These are phyloP conservation scores for Coprinellus micaceus DNA, from an alignment of 768 basidiomycete species.

Conservation along the genomic window DNA sequence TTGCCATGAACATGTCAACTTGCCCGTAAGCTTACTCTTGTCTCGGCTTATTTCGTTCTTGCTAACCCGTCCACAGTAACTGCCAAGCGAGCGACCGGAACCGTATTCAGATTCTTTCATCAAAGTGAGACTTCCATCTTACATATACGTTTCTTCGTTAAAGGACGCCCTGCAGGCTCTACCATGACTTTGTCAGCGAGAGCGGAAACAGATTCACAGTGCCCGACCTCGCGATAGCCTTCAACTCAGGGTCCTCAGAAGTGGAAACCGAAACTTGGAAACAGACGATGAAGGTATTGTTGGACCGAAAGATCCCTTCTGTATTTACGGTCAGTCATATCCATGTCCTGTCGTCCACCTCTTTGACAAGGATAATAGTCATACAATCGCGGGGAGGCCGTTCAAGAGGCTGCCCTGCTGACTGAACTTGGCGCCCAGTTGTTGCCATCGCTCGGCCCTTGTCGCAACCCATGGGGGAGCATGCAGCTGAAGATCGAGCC, in stretches of 20 bases:
- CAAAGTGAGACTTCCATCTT: conserved; percentile 18
- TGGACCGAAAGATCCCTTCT: conserved; percentile 23
- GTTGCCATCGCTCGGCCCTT: conserved; percentile 23
- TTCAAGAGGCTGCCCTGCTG: conserved; percentile 23
- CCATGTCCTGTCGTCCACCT: background rate
- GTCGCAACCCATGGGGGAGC: conserved; percentile 32
- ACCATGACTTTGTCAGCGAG: conserved; percentile 24
- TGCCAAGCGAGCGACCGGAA: conserved; percentile 23
- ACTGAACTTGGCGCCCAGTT: conserved; percentile 20
- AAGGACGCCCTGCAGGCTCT: conserved; percentile 22
- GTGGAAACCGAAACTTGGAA: conserved; percentile 21
- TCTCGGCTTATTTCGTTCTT: background rate
- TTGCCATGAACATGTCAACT: conserved; percentile 23
- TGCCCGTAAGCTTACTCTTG: conserved; percentile 25
- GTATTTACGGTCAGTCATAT: conserved; percentile 29
- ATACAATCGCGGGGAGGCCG: conserved; percentile 29
- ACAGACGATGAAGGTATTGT: conserved; percentile 22
- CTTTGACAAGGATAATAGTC: conserved; percentile 19
- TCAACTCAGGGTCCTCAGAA: conserved; percentile 31
- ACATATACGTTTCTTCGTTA: background rate
- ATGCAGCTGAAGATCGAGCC: conserved; percentile 24
- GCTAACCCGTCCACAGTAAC: conserved; percentile 14
- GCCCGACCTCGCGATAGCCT: conserved; percentile 35
- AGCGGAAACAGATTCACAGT: conserved; percentile 16
- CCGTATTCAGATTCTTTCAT: conserved; percentile 20